Evolutionary conservation across 768 basidiomycete genomes (phyloP), one percentile per base, ranked within the genome.

Genomic region (Podaxis sp.): DNA sequence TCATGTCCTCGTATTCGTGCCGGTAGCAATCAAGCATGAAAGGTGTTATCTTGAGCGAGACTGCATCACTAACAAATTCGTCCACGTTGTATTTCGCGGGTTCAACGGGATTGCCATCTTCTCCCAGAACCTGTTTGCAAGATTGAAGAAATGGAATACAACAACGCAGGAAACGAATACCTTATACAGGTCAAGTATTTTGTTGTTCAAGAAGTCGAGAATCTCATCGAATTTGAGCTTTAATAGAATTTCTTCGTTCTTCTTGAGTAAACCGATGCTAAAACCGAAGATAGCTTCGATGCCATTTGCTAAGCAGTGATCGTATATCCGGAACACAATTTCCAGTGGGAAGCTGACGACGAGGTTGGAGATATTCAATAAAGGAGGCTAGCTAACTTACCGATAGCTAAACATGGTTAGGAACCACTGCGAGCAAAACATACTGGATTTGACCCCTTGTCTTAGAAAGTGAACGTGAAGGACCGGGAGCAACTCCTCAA

Each of bases 371-470:
- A n/a, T 24, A 24, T 49, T 19, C 13, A 13, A 37, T n/a, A 13
- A 29, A 46, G 52, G 12, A 43, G 12, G 40, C 25, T 41, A 22
- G 33, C 2, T 13, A 24, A 71, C 83, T 68, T 70, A 90, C 93
- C 93, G 86, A 75, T 96, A 98, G 71, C 93, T 93, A 79, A 98
- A 98, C 72, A 99, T 77, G 0, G 97, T 98, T 71, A 99, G 80
- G 75, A 98, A 98, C 97, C 97, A 99, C 66, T 98, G 97, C 13
- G 93, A 94, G 70, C 94, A 96, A 72, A 91, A 98, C 95, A 99
- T 98, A 76, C 91, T 96, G 51, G 94, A 95, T 73, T 98, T 98
- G 71, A 98, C 79, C 33, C 96, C 96, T 74, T 97, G 92, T 33
- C 96, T 86, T 33, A 96, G 75, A 69, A 99, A 93, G 74, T 98